phyloP scores from a whole-genome alignment of 805 yeast genomes.

The Yarrowia phangngaensis region DNA sequence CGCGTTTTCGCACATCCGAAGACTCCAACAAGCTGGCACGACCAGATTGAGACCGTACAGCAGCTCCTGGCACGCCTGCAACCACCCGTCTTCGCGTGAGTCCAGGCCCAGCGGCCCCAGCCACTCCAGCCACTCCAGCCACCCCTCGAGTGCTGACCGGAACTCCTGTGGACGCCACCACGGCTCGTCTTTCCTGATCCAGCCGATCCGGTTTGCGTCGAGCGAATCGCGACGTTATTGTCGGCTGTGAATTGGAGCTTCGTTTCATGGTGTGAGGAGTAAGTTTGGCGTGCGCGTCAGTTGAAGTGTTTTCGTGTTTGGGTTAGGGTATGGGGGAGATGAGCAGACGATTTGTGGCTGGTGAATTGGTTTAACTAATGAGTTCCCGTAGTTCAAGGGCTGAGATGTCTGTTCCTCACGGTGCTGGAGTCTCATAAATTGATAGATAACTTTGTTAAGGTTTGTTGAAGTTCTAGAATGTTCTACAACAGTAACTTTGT shows the following conservation, averaged over 20 bases:
- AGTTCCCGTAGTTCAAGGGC: too few relatives aligned
- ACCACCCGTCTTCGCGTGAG: constrained; percentile 6
- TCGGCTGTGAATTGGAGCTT: constrained; percentile 1
- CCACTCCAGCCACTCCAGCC: constrained; percentile 4
- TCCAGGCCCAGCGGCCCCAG: too few relatives aligned
- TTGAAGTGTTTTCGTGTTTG: too few relatives aligned
- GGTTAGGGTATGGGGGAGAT: too few relatives aligned
- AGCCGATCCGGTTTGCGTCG: constrained; percentile 11
- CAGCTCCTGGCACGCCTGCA: constrained; percentile 3
- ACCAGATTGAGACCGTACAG: constrained; percentile 1
- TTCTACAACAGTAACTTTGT: too few relatives aligned
- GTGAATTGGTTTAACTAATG: too few relatives aligned
- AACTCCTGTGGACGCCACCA: neutral
- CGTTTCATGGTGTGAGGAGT: neutral
- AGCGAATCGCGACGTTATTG: constrained; percentile 1
- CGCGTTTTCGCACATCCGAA: neutral
- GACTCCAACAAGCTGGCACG: constrained; percentile 4
- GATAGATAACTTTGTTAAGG: too few relatives aligned
- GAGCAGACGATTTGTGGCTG: too few relatives aligned
- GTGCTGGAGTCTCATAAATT: too few relatives aligned
- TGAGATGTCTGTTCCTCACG: too few relatives aligned
- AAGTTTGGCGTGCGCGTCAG: too few relatives aligned
- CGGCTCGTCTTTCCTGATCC: neutral
- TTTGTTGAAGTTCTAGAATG: too few relatives aligned
- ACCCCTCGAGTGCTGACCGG: neutral